A percentile compares a stretch with the other conserved stretches of the same genome.
phyloP scores from a whole-genome alignment of 441 rosid genomes.

The Dalechampia spathulata region DNA sequence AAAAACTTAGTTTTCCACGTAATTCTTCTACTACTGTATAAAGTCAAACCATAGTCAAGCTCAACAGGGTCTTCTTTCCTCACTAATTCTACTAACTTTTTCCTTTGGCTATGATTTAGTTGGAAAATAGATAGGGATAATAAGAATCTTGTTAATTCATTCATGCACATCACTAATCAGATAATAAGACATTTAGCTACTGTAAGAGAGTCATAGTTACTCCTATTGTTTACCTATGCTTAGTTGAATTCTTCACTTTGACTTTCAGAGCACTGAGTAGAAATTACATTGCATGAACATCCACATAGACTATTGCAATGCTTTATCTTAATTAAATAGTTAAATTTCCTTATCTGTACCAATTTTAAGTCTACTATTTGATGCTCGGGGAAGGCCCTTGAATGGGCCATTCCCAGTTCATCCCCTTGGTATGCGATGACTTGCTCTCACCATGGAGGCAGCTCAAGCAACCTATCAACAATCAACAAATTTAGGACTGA shows the following conservation, averaged over 20 bases:
- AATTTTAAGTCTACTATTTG: too few species aligned
- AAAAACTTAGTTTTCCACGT: too few species aligned
- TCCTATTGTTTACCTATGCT: neutral
- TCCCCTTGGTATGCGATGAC: neutral
- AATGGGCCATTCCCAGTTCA: too few species aligned
- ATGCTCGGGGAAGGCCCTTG: too few species aligned
- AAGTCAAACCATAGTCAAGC: neutral
- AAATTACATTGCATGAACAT: neutral
- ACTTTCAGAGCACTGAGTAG: neutral
- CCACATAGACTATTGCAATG: neutral
- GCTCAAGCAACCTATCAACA: neutral
- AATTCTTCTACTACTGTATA: too few species aligned
- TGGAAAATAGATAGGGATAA: neutral
- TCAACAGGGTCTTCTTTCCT: neutral
- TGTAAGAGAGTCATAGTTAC: slow-evolving; percentile 10
- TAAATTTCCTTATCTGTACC: too few species aligned
- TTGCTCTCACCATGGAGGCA: neutral
- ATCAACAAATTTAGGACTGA: neutral
- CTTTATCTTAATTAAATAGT: neutral
- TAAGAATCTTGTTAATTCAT: slow-evolving; percentile 1
- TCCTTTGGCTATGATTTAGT: neutral
- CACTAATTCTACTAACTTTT: neutral
- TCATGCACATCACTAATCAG: slow-evolving; percentile 3
- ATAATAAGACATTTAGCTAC: slow-evolving; percentile 11
- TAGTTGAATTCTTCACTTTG: slow-evolving; percentile 18